These are phyloP conservation scores for Cyclocybe cylindracea DNA, from an alignment of 768 basidiomycete species.

Conservation along the genomic window DNA sequence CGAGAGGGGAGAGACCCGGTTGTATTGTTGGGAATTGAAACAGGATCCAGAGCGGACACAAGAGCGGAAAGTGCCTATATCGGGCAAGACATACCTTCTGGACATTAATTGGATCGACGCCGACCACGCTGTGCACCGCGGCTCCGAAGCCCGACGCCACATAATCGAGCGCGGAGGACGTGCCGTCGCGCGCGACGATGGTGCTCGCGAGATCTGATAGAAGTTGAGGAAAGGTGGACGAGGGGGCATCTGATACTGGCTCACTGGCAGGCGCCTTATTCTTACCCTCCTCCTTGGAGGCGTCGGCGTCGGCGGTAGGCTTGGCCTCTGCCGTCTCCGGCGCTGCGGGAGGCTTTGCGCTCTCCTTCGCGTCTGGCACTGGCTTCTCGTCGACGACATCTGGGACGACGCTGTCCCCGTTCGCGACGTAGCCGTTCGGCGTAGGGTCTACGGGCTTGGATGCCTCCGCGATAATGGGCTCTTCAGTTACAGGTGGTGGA, in stretches of 20 bases:
- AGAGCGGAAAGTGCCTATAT: neutral
- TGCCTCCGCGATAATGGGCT: constrained; percentile 4
- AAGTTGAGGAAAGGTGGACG: constrained; percentile 28
- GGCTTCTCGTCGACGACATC: constrained; percentile 3
- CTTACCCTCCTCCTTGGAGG: constrained; percentile 12
- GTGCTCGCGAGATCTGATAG: constrained; percentile 38
- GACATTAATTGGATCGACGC: constrained; percentile 39
- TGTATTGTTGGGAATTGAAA: no score
- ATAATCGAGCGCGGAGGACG: constrained; percentile 37
- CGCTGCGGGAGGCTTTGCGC: constrained; percentile 9
- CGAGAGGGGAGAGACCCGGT: no score
- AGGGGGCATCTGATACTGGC: constrained; percentile 8
- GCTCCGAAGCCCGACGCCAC: constrained; percentile 41
- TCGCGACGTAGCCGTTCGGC: constrained; percentile 14
- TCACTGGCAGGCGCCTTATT: constrained; percentile 15
- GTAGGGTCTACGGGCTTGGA: constrained; percentile 4
- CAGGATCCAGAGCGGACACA: no score
- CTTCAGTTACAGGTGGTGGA: constrained; percentile 9
- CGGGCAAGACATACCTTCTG: constrained; percentile 27
- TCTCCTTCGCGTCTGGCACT: neutral
- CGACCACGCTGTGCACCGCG: constrained; percentile 37
- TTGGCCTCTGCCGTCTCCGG: neutral
- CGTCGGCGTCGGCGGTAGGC: constrained; percentile 1
- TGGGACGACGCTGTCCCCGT: constrained; percentile 7
- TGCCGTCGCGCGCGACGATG: constrained; percentile 37